Percentiles rank a stretch among this genome's conserved stretches.
Conservation (phyloP, 257 asterid genomes). For the Primulina eburnea region DNA sequence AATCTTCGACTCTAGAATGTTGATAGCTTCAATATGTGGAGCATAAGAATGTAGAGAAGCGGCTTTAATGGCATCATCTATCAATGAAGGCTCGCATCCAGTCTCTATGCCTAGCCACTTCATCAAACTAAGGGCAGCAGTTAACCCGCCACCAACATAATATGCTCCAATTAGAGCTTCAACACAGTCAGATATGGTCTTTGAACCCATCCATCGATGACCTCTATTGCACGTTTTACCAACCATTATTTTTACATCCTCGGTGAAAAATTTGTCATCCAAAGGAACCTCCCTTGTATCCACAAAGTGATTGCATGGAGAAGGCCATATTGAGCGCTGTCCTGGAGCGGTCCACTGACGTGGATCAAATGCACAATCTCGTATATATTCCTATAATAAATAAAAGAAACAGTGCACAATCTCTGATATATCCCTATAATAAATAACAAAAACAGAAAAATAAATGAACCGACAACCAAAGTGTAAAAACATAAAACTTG, state of each 20-base stretch:
- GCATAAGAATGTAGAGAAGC: slow-evolving; percentile 65
- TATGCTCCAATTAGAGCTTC: slow-evolving; percentile 99
- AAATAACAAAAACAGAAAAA: not conserved
- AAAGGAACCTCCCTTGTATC: slow-evolving; percentile 71
- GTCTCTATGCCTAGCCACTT: slow-evolving; percentile 81
- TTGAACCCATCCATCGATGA: slow-evolving; percentile 89
- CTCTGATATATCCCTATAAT: not conserved
- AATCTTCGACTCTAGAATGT: slow-evolving; percentile 58
- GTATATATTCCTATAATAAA: slow-evolving; percentile 56
- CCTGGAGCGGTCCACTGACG: slow-evolving; percentile 97
- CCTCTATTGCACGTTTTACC: slow-evolving; percentile 88
- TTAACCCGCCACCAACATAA: slow-evolving; percentile 75
- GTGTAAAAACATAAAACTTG: not conserved
- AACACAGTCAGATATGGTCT: slow-evolving; percentile 83
- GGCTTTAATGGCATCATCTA: slow-evolving; percentile 50
- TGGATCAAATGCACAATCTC: slow-evolving; percentile 74
- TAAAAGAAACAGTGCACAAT: slow-evolving; percentile 16
- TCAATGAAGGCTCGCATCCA: slow-evolving; percentile 50
- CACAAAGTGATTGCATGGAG: slow-evolving; percentile 64
- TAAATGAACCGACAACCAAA: not conserved
- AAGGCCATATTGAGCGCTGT: slow-evolving; percentile 65
- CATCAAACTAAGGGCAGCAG: slow-evolving; percentile 69
- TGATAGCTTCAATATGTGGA: slow-evolving; percentile 49
- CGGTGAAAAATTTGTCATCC: slow-evolving; percentile 46
- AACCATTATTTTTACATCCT: slow-evolving; percentile 46